phyloP scores from a whole-genome alignment of 331 rosid genomes.

The Stylosanthes scabra region DNA sequence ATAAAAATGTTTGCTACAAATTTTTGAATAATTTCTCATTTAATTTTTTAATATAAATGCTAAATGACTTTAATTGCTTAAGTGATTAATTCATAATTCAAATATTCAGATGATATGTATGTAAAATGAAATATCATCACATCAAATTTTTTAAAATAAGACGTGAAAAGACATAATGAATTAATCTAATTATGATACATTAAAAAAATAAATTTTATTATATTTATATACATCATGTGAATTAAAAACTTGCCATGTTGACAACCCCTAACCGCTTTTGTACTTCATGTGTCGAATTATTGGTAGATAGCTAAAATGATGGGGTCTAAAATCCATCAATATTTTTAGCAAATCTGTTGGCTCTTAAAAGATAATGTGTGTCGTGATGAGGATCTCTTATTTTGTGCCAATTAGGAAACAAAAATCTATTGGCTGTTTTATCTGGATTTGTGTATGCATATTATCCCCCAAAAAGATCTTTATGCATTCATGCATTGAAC shows the following conservation, averaged over 20 bases:
- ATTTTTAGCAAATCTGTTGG: constrained; percentile 43
- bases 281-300: constrained; percentile 30
- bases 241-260: constrained; percentile 7
- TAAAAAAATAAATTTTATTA: too few species aligned
- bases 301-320: constrained; percentile 30
- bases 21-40: too few species aligned
- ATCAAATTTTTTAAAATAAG: too few species aligned
- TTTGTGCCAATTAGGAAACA: constrained; percentile 38
- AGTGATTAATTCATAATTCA: too few species aligned
- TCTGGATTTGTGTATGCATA: constrained; percentile 32
- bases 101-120: too few species aligned
- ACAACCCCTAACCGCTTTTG: constrained; percentile 33
- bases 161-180: too few species aligned
- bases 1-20: too few species aligned
- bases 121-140: too few species aligned
- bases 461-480: background rate
- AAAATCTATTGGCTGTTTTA: constrained; percentile 48
- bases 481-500: constrained; percentile 43
- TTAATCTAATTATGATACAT: too few species aligned
- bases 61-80: too few species aligned
- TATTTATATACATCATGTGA: constrained; percentile 36
- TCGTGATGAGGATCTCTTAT: constrained; percentile 37
- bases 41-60: too few species aligned
- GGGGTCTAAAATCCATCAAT: constrained; percentile 30
- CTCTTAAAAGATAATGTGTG: constrained; percentile 30